Percentiles rank a stretch among this genome's conserved stretches.
These are phyloP conservation scores for Termitomyces sp. DNA, from an alignment of 768 basidiomycete genomes.

Conservation along the genomic window DNA sequence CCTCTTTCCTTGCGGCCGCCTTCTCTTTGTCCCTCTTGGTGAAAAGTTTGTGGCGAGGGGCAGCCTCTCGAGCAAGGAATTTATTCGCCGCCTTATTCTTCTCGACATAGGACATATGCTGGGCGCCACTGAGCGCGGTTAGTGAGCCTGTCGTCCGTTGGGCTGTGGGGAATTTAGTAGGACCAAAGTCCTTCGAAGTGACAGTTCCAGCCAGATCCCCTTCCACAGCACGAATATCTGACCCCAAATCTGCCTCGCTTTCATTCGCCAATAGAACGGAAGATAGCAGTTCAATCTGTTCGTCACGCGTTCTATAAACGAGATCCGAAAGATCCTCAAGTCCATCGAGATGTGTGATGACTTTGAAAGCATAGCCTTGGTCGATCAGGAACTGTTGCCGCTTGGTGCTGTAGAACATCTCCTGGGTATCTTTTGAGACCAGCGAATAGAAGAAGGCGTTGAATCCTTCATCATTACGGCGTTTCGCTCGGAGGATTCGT, in stretches of 20 bases:
- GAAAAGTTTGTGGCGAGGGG: constrained; percentile 73
- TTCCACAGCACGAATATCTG: constrained; percentile 77
- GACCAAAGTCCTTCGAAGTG: constrained; percentile 84
- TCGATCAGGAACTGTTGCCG: constrained; percentile 98
- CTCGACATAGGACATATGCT: constrained; percentile 91
- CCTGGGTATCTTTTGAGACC: constrained; percentile 97
- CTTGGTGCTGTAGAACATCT: constrained; percentile 99
- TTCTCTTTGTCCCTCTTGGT: constrained; percentile 78
- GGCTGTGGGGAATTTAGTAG: constrained; percentile 57
- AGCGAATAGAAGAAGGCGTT: constrained; percentile 99
- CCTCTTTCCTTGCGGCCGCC: constrained; percentile 45
- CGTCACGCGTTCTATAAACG: constrained; percentile 86
- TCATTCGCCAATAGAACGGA: constrained; percentile 90
- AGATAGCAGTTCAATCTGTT: constrained; percentile 95
- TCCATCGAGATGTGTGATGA: constrained; percentile 96
- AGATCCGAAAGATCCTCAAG: constrained; percentile 80
- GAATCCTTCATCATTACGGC: constrained; percentile 98
- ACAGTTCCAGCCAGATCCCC: constrained; percentile 83
- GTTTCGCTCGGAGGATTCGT: constrained; percentile 93
- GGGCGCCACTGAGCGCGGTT: constrained; percentile 79
- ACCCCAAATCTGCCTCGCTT: constrained; percentile 81
- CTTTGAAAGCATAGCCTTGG: constrained; percentile 99
- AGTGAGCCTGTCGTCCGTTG: constrained; percentile 81
- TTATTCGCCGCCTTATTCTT: constrained; percentile 91
- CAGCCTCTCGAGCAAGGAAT: constrained; percentile 51